These are phyloP conservation scores for Magnolia officinalis DNA, from an alignment of 164 flowering plant species.

Conservation along the genomic window DNA sequence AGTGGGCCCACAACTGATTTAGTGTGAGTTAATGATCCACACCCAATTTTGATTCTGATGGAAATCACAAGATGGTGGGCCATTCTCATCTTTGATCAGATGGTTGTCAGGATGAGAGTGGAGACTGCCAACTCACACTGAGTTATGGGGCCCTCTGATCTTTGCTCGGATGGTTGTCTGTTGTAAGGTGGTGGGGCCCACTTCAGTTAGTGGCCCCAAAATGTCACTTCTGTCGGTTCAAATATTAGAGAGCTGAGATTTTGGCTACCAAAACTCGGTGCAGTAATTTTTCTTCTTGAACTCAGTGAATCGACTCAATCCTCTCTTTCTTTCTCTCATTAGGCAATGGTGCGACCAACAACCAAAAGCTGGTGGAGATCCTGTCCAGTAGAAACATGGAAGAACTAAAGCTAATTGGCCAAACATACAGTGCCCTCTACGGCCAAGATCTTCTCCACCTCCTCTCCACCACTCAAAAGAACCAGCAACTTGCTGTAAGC, in stretches of 20 bases:
- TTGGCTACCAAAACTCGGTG: not conserved
- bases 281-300: not conserved
- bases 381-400: conserved; percentile 21
- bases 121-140: too few species aligned
- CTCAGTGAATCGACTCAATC: not conserved
- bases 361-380: conserved; percentile 24
- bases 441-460: conserved; percentile 25
- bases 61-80: not conserved
- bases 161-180: too few species aligned
- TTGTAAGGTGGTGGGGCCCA: too few species aligned
- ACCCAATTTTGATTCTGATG: not conserved
- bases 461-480: conserved; percentile 15
- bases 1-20: not conserved
- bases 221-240: not conserved
- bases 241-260: not conserved
- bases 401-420: conserved; percentile 25
- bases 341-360: conserved; percentile 19
- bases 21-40: not conserved
- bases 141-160: not conserved
- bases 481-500: conserved; percentile 25
- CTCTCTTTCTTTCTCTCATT: not conserved
- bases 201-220: too few species aligned
- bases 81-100: not conserved
- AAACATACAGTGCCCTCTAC: conserved; percentile 23
- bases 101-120: too few species aligned